Percentiles rank a stretch among this genome's conserved stretches.
phyloP scores from a whole-genome alignment of 1,284 basidiomycete genomes.

The Cryptococcus sp. region DNA sequence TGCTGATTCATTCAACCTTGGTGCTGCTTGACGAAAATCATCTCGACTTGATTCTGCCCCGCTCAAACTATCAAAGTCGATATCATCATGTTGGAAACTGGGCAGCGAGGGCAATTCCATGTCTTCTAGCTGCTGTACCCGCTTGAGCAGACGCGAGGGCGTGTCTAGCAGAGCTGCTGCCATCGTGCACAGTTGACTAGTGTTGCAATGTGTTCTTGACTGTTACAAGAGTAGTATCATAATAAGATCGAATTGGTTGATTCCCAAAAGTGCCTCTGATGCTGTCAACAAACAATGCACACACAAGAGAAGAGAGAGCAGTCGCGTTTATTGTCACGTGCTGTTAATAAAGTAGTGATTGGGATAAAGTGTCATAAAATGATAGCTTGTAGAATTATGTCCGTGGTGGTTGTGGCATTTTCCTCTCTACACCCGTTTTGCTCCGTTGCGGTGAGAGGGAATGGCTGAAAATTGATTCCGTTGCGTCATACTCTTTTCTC shows the following conservation, averaged over 20 bases:
- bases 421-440: not conserved
- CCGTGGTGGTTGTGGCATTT: slow-evolving; percentile 5
- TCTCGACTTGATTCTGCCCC: slow-evolving; percentile 9
- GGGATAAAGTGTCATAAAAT: slow-evolving; percentile 14
- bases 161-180: slow-evolving; percentile 37
- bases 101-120: slow-evolving; percentile 50
- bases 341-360: not conserved
- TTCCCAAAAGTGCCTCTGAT: not conserved
- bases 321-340: slow-evolving; percentile 18
- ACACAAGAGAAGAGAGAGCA: slow-evolving; percentile 18
- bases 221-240: not conserved
- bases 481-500: not conserved
- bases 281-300: slow-evolving; percentile 10
- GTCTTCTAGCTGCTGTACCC: slow-evolving; percentile 45
- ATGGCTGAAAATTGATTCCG: no score
- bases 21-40: slow-evolving; percentile 3
- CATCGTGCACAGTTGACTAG: slow-evolving; percentile 22
- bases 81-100: slow-evolving; percentile 44
- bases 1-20: not conserved
- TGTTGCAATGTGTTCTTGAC: not conserved
- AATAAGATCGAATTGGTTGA: slow-evolving; percentile 1
- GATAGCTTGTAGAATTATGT: not conserved
- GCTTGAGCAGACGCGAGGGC: slow-evolving; percentile 39
- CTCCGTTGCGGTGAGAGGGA: not conserved
- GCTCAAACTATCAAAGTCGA: slow-evolving; percentile 36